These are phyloP conservation scores for Hippophae tibetana DNA, from an alignment of 306 rosid genomes.

Conservation along the genomic window DNA sequence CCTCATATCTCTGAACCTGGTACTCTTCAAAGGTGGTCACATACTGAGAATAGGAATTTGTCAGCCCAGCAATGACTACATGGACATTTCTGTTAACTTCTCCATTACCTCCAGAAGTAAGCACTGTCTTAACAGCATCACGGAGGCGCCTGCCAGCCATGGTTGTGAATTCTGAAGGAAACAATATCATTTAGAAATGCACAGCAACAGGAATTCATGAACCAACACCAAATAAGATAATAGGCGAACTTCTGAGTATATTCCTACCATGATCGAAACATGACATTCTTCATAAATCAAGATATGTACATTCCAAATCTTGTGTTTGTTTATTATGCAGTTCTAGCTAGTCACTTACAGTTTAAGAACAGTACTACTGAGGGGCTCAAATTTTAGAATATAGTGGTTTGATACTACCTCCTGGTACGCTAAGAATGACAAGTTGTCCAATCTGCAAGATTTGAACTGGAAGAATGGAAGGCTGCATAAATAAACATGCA, in stretches of 20 bases:
- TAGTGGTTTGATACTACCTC: constrained; percentile 2
- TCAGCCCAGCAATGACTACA: constrained; percentile 22
- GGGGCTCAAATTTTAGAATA: not conserved
- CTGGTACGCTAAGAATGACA: constrained; percentile 18
- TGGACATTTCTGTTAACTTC: constrained; percentile 8
- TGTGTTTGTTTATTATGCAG: not conserved
- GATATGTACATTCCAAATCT: too few relatives aligned
- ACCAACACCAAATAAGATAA: not conserved
- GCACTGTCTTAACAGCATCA: constrained; percentile 16
- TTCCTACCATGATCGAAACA: not conserved
- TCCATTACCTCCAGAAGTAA: not conserved
- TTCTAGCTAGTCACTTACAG: not conserved
- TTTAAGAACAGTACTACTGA: not conserved
- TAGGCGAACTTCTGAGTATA: not conserved
- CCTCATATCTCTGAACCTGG: constrained; percentile 19
- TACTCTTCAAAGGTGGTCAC: constrained; percentile 21
- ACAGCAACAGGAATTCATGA: not conserved
- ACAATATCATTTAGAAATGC: constrained; percentile 1
- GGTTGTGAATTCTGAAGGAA: constrained; percentile 23
- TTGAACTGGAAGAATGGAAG: constrained; percentile 19
- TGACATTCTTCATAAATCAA: not conserved
- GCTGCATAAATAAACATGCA: constrained; percentile 9
- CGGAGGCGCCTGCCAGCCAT: constrained; percentile 24
- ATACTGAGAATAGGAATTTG: constrained; percentile 19
- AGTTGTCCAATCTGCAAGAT: constrained; percentile 20